These are phyloP conservation scores for Picea sitchensis DNA, from an alignment of 75 land plant species.

Conservation along the genomic window DNA sequence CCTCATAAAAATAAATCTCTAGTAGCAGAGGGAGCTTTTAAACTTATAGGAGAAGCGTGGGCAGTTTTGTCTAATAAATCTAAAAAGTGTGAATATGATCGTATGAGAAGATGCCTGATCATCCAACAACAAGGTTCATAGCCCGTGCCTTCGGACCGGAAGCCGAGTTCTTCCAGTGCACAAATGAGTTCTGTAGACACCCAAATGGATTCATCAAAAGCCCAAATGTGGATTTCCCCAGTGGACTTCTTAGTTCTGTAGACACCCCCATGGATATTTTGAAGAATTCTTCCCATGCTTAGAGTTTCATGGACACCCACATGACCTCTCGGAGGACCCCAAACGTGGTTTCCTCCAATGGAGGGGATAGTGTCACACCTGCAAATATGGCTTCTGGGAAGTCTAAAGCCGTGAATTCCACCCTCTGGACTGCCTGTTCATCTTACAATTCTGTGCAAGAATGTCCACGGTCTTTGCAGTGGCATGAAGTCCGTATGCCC, in stretches of 20 bases:
- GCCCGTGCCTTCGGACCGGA: too few species aligned
- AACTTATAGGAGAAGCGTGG: constrained; percentile 8
- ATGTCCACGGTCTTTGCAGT: not conserved
- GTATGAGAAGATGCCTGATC: too few species aligned
- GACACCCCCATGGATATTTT: too few species aligned
- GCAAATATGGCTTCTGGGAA: not conserved
- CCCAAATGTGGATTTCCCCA: too few species aligned
- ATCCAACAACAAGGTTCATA: too few species aligned
- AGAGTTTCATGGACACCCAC: not conserved
- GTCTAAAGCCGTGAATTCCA: not conserved
- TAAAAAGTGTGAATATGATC: not conserved
- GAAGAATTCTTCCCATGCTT: too few species aligned
- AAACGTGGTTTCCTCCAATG: not conserved
- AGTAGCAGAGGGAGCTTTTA: constrained; percentile 11
- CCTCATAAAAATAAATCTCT: constrained; percentile 3
- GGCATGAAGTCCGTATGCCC: too few species aligned
- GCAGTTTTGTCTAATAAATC: too few species aligned
- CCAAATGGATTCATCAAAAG: too few species aligned
- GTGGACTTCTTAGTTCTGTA: too few species aligned
- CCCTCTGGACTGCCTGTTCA: not conserved
- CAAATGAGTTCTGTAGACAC: too few species aligned
- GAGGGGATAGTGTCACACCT: not conserved
- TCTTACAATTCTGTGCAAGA: not conserved
- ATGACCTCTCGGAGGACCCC: not conserved
- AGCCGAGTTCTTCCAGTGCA: too few species aligned